Evolutionary conservation across 2,329 filamentous ascomycete species (phyloP).

Genomic region (Coleophoma cylindrospora): DNA sequence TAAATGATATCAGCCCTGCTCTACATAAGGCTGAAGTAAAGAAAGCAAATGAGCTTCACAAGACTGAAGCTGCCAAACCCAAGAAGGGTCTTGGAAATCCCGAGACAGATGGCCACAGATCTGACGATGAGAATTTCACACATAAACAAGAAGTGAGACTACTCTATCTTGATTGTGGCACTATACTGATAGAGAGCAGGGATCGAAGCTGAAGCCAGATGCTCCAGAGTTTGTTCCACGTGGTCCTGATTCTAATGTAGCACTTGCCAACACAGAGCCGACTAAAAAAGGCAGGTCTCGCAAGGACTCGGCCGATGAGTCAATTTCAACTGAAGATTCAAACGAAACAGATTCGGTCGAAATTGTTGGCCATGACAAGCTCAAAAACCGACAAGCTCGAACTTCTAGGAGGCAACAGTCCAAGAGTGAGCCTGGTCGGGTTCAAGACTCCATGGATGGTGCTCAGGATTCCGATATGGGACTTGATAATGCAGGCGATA

Average conservation of each 20-base stretch:
- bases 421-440: constrained; percentile 20
- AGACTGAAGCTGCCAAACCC: constrained; percentile 11
- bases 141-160: constrained; percentile 22
- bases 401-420: constrained; percentile 14
- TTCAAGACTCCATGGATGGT: constrained; percentile 15
- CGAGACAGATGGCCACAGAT: constrained; percentile 2
- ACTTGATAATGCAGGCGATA: constrained; percentile 15
- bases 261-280: constrained; percentile 4
- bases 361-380: constrained; percentile 8
- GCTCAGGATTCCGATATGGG: constrained; percentile 16
- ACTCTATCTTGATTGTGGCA: not conserved
- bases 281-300: constrained; percentile 14
- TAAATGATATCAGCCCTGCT: constrained; percentile 22
- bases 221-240: constrained; percentile 34
- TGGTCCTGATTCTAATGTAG: constrained; percentile 1
- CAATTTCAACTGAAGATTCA: not conserved
- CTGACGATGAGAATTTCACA: not conserved
- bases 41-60: constrained; percentile 12
- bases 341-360: constrained; percentile 6
- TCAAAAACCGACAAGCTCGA: constrained; percentile 12
- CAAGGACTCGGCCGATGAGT: constrained; percentile 12
- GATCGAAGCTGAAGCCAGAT: constrained; percentile 30
- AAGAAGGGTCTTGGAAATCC: constrained; percentile 7
- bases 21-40: constrained; percentile 12
- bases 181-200: constrained; percentile 5